phyloP scores from a whole-genome alignment of 1,284 basidiomycete species.

The Marasmius tenuissimus region DNA sequence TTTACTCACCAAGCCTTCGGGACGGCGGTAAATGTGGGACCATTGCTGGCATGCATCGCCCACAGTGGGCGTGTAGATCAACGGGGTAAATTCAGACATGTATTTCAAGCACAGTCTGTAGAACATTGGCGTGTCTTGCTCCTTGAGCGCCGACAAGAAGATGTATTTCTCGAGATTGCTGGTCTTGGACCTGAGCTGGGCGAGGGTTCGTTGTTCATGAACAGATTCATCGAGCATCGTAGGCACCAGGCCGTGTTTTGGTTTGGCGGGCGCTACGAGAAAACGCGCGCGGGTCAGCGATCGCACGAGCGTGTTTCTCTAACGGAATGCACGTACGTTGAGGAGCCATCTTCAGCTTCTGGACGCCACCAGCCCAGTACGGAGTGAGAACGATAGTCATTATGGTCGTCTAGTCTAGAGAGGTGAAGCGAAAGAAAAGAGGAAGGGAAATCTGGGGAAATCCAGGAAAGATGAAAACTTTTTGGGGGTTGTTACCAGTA shows the following conservation, averaged over 20 bases:
- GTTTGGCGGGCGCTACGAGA: constrained; percentile 45
- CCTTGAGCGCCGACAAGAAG: constrained; percentile 73
- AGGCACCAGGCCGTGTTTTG: constrained; percentile 62
- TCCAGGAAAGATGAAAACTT: neutral
- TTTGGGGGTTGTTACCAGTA: too few species aligned
- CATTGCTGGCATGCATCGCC: constrained; percentile 90
- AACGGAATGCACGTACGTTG: constrained; percentile 44
- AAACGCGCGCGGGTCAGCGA: constrained; percentile 12
- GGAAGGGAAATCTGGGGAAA: neutral
- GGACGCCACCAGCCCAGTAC: constrained; percentile 65
- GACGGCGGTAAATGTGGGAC: constrained; percentile 78
- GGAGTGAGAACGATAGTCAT: constrained; percentile 72
- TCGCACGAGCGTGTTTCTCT: constrained; percentile 7
- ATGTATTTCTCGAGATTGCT: constrained; percentile 81
- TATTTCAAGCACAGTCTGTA: constrained; percentile 69
- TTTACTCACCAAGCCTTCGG: constrained; percentile 72
- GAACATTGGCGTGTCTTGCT: constrained; percentile 72
- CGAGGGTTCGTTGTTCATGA: constrained; percentile 62
- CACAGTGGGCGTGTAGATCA: constrained; percentile 90
- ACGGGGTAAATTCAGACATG: constrained; percentile 77
- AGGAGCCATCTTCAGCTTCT: constrained; percentile 63
- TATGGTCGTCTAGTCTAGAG: constrained; percentile 6
- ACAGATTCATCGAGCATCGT: constrained; percentile 53
- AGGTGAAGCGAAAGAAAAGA: neutral
- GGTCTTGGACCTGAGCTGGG: constrained; percentile 74